Evolutionary conservation across 73 alveolate genomes (phyloP), one percentile per base, ranked within the genome.

Genomic region (Paramecium octaurelia): DNA sequence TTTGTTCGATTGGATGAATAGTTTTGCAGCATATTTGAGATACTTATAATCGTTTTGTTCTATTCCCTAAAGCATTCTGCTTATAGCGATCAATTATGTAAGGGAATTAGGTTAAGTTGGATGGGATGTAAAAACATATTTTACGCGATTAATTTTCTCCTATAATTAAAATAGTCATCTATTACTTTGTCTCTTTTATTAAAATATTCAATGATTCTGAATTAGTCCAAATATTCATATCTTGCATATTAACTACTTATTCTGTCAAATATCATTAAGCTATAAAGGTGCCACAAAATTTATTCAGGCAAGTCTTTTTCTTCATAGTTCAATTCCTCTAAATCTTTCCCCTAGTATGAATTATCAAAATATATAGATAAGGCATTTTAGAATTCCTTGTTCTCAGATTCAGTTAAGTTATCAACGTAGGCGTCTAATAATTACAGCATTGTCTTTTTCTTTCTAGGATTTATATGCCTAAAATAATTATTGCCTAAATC

Each of bases 111-210:
- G 91, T 35, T 80, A 46, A 42, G 91, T 80, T 2, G 91, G 91
- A 80, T 80, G 91, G 24, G 91, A 80, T 2, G 91, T 80, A 35
- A 80, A 80, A 23, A 80, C 91, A 80, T 80, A 80, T 18, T 80
- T 80, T 9, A 80, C 57, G 1, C 36, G 8, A 46, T 80, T 80
- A 24, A 80, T 80, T 44, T 80, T 48, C 44, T 80, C 60, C 88
- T 75, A 75, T 9, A 29, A 75, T 16, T 18, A 54, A n/a, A 54
- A 38, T 38, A 12, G 6, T 21, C 18, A 27, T 3, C 9, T 27
- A 31, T 12, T 75, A 75, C 91, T 11, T 43, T 80, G 4, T 34
- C 64, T 18, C 76, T 42, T 23, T 27, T 43, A 80, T 80, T 43
- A 48, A 80, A 80, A 16, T 80, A 44, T 43, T 80, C 91, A 80